A percentile compares a stretch with the other conserved stretches of the same genome.
Evolutionary conservation across 192 early-diverging fungal genomes (phyloP).

Genomic region (Coemansia sp.): DNA sequence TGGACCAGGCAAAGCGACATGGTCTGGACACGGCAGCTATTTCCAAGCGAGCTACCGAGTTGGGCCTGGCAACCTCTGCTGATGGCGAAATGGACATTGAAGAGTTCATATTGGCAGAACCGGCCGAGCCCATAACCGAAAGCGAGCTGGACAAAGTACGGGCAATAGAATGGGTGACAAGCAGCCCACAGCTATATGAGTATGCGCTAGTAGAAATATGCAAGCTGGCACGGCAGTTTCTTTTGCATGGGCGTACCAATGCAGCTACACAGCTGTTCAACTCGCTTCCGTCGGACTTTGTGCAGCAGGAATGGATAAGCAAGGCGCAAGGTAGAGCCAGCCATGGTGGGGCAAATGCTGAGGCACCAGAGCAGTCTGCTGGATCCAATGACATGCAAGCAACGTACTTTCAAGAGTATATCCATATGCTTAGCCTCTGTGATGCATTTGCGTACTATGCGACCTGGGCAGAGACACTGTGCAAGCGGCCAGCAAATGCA

Average conservation of each 20-base stretch:
- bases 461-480: constrained; percentile 41
- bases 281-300: constrained; percentile 51
- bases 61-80: constrained; percentile 10
- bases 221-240: constrained; percentile 54
- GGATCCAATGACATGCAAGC: neutral
- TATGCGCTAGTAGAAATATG: constrained; percentile 51
- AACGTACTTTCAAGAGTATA: constrained; percentile 46
- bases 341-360: neutral
- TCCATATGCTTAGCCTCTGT: constrained; percentile 47
- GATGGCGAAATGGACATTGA: neutral
- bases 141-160: constrained; percentile 47
- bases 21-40: constrained; percentile 49
- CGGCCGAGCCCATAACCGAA: constrained; percentile 17
- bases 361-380: neutral
- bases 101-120: constrained; percentile 31
- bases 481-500: constrained; percentile 27
- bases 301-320: constrained; percentile 44
- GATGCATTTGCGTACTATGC: constrained; percentile 44
- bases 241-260: constrained; percentile 55
- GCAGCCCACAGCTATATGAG: constrained; percentile 42
- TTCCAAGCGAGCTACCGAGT: constrained; percentile 39
- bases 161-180: constrained; percentile 61
- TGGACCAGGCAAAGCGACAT: constrained; percentile 40
- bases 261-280: constrained; percentile 47
- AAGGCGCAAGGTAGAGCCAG: neutral